Evolutionary conservation across 2,329 filamentous ascomycete species (phyloP), one percentile per base, ranked within the genome.

Genomic region (Venturiaceae sp.): DNA sequence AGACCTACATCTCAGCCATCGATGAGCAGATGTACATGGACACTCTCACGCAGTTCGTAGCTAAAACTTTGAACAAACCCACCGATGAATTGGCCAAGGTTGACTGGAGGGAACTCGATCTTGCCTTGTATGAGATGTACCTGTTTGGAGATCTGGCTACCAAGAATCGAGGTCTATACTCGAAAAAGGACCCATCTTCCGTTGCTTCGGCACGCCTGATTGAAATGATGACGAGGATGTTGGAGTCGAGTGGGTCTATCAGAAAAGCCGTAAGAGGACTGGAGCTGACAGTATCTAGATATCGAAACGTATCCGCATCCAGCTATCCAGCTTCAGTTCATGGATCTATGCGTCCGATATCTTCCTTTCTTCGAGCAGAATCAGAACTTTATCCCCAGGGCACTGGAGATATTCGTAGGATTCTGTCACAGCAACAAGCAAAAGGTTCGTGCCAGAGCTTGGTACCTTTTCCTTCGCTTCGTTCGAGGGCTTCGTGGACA

Each of bases 281-380:
- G 5, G 28, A 14, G 39, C 56, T 53, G 62, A 55, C 16, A 19
- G 23, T 28, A 55, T 47, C 5, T 64, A 92, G 90, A 89, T 64
- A 87, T 96, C 64, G 86, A 90, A 60, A 87, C 81, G 46, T 95
- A 92, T 71, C 84, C 86, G 16, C 94, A 97, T 69, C 92, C 94
- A 1, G 90, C 92, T 16, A 92, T 96, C 55, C 84, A 96, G 63
- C 79, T 99, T 23, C 91, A 96, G 73, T 99, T 95, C 69, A 96
- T 99, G 92, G 94, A 99, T 71, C 95, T 96, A 36, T 96, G 92
- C 71, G 92, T 96, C 58, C 86, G 94, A 55, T 99, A 99, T 73
- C 89, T 87, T 69, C 83, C 85, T 30, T 95, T 96, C 71, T 97
- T 99, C 69, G 92, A 97, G 68, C 84, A 84, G 58, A 88, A 96